Base-by-base conservation (phyloP, 108 stramenopile species). In the Nitzschia sp. region DNA sequence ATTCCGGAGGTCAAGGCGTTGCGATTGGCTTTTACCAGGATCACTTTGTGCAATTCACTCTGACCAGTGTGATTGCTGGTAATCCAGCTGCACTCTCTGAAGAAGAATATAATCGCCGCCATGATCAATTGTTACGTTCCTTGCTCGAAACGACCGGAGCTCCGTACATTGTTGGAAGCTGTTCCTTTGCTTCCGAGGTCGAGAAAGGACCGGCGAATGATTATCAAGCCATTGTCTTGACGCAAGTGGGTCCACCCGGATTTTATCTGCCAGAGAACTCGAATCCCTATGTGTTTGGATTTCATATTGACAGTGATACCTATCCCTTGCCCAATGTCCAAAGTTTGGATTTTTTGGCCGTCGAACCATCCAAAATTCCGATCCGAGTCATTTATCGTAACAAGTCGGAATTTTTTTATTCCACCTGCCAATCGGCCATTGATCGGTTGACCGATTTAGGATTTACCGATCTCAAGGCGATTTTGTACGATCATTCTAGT, bases 261-360 rank as follows among this genome's bases (percentile, higher is more conserved):
- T 87, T 70, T 68, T 87, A 84, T 36, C 47, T 31, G 45, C 48
- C 47, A 24, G 59, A 46, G 6, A 34, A 17, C 13, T 29, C 33
- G 15, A 84, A 84, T 46, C 75, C 75, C 2, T 82, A 79, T 32
- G 74, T 87, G 1, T 87, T 87, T 64, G 86, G 86, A 1, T 76
- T 84, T 51, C 83, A 84, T 72, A 60, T 87, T 18, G 66, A 73
- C 35, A 77, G 72, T 27, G 78, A 87, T 46, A 46, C 45, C 3
- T 87, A 87, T 47, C 38, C 83, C 11, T 24, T 62, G 1, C 63
- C 77, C 6, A 55, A 77, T 1, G 36, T 81, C 9, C 77, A 65
- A 49, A 34, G 62, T 1, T 46, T 87, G 28, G 26, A 38, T 5
- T 81, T 86, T 64, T 68, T 48, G 34, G 63, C 62, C 26, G 34